A percentile compares a stretch with the other conserved stretches of the same genome.
These are phyloP conservation scores for Pseudonectria foliicola DNA, from an alignment of 2,329 filamentous ascomycete genomes.

Conservation along the genomic window DNA sequence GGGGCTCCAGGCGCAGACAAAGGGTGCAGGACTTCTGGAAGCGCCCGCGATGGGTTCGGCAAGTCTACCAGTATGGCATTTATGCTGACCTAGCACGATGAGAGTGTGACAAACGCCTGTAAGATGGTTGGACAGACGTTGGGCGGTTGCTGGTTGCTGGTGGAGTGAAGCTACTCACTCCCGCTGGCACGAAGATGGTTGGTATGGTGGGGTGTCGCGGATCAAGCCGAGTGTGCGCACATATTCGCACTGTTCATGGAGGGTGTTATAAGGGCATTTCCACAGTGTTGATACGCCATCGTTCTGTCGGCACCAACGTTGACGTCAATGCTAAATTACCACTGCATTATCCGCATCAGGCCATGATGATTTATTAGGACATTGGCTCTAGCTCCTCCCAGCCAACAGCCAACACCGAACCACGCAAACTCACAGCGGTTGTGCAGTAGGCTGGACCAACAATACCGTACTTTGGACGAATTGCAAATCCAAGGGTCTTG, in stretches of 20 bases:
- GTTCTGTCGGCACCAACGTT: neutral
- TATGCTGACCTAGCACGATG: slow-evolving; percentile 19
- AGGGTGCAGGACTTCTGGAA: slow-evolving; percentile 12
- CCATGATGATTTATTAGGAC: neutral
- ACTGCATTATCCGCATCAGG: neutral
- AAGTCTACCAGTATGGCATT: slow-evolving; percentile 17
- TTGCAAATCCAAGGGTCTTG: too few species aligned
- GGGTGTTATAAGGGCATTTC: too few species aligned
- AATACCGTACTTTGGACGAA: too few species aligned
- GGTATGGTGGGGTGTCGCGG: slow-evolving; percentile 7
- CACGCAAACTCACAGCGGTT: too few species aligned
- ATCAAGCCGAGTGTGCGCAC: too few species aligned
- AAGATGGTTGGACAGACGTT: slow-evolving; percentile 19
- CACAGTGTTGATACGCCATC: too few species aligned
- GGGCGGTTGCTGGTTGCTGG: slow-evolving; percentile 4
- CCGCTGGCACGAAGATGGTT: slow-evolving; percentile 8
- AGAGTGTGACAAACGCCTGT: slow-evolving; percentile 25
- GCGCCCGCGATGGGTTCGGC: slow-evolving; percentile 15
- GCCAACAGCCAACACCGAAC: too few species aligned
- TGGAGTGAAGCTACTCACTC: slow-evolving; percentile 13
- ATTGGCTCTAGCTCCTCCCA: too few species aligned
- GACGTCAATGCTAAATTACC: neutral
- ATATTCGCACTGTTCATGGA: too few species aligned
- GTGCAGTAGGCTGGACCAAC: too few species aligned
- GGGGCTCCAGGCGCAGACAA: slow-evolving; percentile 10